Evolutionary conservation across 192 early-diverging fungal genomes (phyloP).

Genomic region (Haplosporangium gracile): DNA sequence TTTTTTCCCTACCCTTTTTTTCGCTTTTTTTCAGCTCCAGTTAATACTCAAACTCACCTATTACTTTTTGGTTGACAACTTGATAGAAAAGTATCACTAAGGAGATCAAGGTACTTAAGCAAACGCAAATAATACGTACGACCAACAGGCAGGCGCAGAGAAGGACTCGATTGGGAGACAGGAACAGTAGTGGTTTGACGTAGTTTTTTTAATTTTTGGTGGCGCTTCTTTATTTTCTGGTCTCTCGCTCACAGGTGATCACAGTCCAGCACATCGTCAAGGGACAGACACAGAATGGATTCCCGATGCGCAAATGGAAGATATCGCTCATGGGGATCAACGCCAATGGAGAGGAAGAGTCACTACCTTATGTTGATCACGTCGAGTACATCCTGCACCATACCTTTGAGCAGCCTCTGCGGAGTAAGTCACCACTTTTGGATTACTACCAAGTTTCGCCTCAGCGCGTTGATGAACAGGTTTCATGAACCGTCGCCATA

Average conservation of each 20-base stretch:
- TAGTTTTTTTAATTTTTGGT: neutral
- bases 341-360: slow-evolving; percentile 51
- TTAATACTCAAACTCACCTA: neutral
- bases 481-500: too few species aligned
- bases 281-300: slow-evolving; percentile 53
- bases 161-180: neutral
- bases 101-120: slow-evolving; percentile 31
- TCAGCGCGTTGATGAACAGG: too few species aligned
- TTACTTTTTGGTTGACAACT: neutral
- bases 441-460: neutral
- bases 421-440: slow-evolving; percentile 42
- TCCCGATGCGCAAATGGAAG: slow-evolving; percentile 62
- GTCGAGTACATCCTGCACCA: slow-evolving; percentile 64
- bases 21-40: neutral
- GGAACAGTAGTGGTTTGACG: neutral
- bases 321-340: slow-evolving; percentile 59
- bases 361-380: slow-evolving; percentile 56
- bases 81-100: slow-evolving; percentile 35
- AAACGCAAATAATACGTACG: neutral
- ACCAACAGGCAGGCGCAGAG: neutral
- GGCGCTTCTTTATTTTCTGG: neutral
- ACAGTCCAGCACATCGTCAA: slow-evolving; percentile 47
- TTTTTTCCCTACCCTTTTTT: neutral
- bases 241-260: slow-evolving; percentile 24
- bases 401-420: slow-evolving; percentile 59